Evolutionary conservation across 2,329 filamentous ascomycete genomes (phyloP), one percentile per base, ranked within the genome.

Genomic region (Blumeriella jaapii): DNA sequence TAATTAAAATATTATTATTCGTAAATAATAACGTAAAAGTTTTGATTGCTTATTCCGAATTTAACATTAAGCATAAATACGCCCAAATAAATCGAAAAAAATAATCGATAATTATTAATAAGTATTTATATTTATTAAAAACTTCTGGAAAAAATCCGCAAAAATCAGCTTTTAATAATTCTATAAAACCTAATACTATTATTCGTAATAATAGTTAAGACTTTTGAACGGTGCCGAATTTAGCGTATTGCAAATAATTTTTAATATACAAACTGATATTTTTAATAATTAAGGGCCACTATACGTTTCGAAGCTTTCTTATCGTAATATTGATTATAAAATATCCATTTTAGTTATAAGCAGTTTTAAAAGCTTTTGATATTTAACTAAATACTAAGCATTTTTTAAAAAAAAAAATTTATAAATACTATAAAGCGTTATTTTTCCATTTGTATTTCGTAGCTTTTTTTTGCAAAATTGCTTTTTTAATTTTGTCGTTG

Each of bases 51-150:
- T 32, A 16, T 14, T 7, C 13, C 3, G 24, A 38, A 9, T 33
- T 15, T n/a, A 15, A 14, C 6, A 6, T 29, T n/a, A 17, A 10
- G 7, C 13, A 28, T 13, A 30, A 15, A 6, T 33, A 23, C 1
- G 24, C 19, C 36, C 24, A 38, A n/a, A 29, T 18, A 20, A 33
- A 38, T 6, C 30, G 8, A 2, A 19, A 25, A 16, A 37, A 31
- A 15, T 37, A 31, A 27, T 37, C 34, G 15, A 37, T 16, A 3
- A 20, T n/a, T 7, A 37, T 16, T 3, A 37, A 22, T 4, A 37
- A 15, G 12, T 15, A 37, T 12, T 20, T 5, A 12, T 20, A 10
- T 10, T 26, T 13, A n/a, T n/a, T n/a, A n/a, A n/a, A n/a, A n/a
- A n/a, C n/a, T n/a, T n/a, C n/a, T n/a, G n/a, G n/a, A n/a, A n/a